Percentiles rank a stretch among this genome's conserved stretches.
phyloP scores from a whole-genome alignment of 2,329 filamentous ascomycete genomes.

The Hymenoscyphus linearis region DNA sequence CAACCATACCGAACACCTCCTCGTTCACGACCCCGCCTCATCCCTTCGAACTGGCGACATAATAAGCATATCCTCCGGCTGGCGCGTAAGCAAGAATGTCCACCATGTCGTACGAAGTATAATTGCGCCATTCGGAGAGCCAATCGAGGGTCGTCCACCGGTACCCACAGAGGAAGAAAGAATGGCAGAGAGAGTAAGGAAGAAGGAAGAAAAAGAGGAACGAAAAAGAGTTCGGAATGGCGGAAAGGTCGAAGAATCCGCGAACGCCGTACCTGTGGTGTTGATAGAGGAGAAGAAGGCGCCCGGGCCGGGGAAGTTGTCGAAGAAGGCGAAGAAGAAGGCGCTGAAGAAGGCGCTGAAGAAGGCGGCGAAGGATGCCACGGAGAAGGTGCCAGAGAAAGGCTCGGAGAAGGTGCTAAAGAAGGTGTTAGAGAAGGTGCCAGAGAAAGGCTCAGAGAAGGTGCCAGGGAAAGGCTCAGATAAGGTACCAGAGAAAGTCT shows the following conservation, averaged over 20 bases:
- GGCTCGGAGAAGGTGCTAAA: no score
- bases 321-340: no score
- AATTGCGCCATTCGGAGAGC: slow-evolving; percentile 62
- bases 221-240: slow-evolving; percentile 34
- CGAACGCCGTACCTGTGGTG: neutral
- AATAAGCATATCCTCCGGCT: slow-evolving; percentile 62
- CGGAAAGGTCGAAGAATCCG: slow-evolving; percentile 11
- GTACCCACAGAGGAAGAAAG: slow-evolving; percentile 61
- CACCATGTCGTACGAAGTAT: slow-evolving; percentile 71
- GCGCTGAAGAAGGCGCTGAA: neutral
- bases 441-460: no score
- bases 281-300: neutral
- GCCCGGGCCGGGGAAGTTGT: no score
- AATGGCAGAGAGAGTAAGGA: slow-evolving; percentile 47
- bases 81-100: slow-evolving; percentile 60
- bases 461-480: no score
- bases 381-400: neutral
- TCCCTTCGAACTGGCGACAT: slow-evolving; percentile 72
- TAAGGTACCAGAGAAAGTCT: no score
- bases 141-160: slow-evolving; percentile 58
- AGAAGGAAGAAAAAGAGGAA: slow-evolving; percentile 53
- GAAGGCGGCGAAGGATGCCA: no score
- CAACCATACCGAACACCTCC: slow-evolving; percentile 54
- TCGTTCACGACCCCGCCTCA: slow-evolving; percentile 74
- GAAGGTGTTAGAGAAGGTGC: no score